These are phyloP conservation scores for Tuber umbilicatum DNA, from an alignment of 495 filamentous ascomycete genomes.

Conservation along the genomic window DNA sequence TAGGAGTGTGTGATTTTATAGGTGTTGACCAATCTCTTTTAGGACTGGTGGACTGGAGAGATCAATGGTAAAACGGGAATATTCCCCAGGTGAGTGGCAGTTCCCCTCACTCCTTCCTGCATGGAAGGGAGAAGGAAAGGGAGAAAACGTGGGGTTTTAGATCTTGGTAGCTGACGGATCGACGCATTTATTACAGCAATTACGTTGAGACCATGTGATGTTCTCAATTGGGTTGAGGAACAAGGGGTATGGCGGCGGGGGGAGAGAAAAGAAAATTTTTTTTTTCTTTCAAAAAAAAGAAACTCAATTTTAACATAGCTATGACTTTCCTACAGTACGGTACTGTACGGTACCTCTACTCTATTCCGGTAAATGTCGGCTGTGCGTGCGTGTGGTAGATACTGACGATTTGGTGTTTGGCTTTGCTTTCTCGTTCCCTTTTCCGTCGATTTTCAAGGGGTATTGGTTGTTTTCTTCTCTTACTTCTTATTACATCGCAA, in stretches of 20 bases:
- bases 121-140: background rate
- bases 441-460: slow-evolving; percentile 2
- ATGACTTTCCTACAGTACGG: background rate
- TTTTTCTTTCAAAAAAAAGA: background rate
- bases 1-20: background rate
- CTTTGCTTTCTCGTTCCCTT: slow-evolving; percentile 17
- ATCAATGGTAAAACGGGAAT: slow-evolving; percentile 39
- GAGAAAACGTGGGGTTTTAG: background rate
- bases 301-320: background rate
- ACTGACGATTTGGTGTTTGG: slow-evolving; percentile 4
- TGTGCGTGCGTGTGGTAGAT: background rate
- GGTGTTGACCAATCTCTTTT: slow-evolving; percentile 16
- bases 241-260: background rate
- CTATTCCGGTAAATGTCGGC: background rate
- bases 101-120: background rate
- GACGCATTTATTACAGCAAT: slow-evolving; percentile 20
- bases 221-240: background rate
- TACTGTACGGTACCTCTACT: background rate
- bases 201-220: slow-evolving; percentile 40
- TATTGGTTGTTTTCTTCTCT: slow-evolving; percentile 21
- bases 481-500: slow-evolving; percentile 8
- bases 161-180: slow-evolving; percentile 13
- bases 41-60: slow-evolving; percentile 43
- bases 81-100: slow-evolving; percentile 38
- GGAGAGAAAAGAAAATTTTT: background rate